Evolutionary conservation across 441 rosid species (phyloP), one percentile per base, ranked within the genome.

Genomic region (Raphanus hybrid): DNA sequence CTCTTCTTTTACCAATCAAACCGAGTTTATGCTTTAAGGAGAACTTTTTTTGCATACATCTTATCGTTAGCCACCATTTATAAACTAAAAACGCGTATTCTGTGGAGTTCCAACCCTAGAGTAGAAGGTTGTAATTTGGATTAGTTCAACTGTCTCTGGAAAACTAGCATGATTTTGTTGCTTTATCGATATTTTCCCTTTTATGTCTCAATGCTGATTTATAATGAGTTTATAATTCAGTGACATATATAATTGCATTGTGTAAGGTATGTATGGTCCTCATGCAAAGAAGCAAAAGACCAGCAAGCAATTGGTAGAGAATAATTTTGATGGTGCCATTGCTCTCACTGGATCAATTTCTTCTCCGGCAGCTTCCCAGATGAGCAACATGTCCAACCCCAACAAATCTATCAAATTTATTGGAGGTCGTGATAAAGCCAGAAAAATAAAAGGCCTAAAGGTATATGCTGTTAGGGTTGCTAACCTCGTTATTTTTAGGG

Each of bases 361-460:
- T 77, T 93, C 97, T 77, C 98, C 96, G 8, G 94, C 84, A 14
- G 91, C 92, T 79, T 94, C 99, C 66, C 98, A 96, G 81, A 88
- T 92, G 93, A 94, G 98, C 87, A 92, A 94, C 81, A 89, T 96
- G 98, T 87, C 98, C 80, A 87, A 84, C 89, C 89, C 96, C 63
- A 88, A 86, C 78, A 94, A 89, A 82, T 79, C 87, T 39, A 89
- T 90, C 82, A 92, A 89, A 85, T 75, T 88, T 76, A 82, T 86
- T 82, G 90, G 85, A 76, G 91, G 94, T 64, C 88, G 86, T 75
- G 98, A 91, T 57, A 85, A 87, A 79, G 88, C 88, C 81, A 90
- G 91, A 84, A 92, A 92, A 87, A 67, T 87, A 71, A 94, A 92
- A 87, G 85, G 83, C 26, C 76, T 82, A 63, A 94, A 92, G 98